Base-by-base conservation (phyloP, 805 yeast genomes). In the Wickerhamiella galacta region DNA sequence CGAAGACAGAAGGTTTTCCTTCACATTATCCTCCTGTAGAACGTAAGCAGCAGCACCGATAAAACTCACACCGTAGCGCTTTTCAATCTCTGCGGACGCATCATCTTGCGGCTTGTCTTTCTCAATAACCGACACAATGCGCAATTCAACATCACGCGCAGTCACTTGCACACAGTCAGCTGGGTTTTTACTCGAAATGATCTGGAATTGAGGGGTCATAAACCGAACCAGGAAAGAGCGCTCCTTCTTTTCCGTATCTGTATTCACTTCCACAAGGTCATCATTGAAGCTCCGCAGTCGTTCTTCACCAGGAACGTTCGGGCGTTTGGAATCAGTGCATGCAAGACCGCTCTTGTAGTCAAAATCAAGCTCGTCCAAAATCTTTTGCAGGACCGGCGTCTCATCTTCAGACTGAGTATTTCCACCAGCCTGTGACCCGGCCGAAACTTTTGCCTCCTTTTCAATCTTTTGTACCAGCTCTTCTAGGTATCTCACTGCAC, bases 171-270 rank as follows among this genome's bases (percentile, higher is more conserved):
- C 61, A 32, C 79, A 69, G 2, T 77, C 59, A 27, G 69, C 71
- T 2, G 60, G 64, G 17, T 65, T 63, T 34, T 61, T 60, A 20
- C 62, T 63, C 11, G 69, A 60, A 30, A 68, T 63, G 17, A 77
- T 45, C 49, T 85, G 95, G 30, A 83, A 69, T 51, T 87, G 95
- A 0, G 95, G 94, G 18, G 81, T 69, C 4, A 76, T 58, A 27
- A 87, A 60, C 38, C 72, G 72, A 20, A 85, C 62, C 39, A 73
- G 58, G 48, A 72, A 77, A 27, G 77, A 69, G 33, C 73, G 70
- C 26, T 39, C 44, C 9, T 44, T 38, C 1, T 60, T 61, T 22
- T 58, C 54, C 27, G 56, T 49, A 2, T 53, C 56, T 1, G 56
- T 51, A 5, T 53, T 41, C 2, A 64, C 50, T 4, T 48, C 44